Percentiles rank a stretch among this genome's conserved stretches.
phyloP scores from a whole-genome alignment of 2,329 filamentous ascomycete genomes.

The Peltaster fructicola region DNA sequence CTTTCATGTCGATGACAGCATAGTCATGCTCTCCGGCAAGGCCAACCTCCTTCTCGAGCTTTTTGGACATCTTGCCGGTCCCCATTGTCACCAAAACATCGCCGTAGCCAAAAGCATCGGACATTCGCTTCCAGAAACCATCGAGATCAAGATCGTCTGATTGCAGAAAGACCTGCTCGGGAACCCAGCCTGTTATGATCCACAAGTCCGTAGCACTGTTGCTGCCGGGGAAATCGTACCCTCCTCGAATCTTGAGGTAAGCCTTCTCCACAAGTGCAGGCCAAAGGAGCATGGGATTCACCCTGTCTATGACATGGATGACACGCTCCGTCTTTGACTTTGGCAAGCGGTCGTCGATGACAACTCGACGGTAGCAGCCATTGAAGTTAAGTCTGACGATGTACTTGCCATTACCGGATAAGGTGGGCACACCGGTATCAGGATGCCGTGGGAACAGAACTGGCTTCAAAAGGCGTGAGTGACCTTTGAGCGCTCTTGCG shows the following conservation, averaged over 20 bases:
- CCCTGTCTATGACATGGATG: conserved; percentile 74
- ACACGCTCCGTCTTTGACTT: conserved; percentile 55
- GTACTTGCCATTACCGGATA: conserved; percentile 75
- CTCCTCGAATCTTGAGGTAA: conserved; percentile 84
- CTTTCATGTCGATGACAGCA: conserved; percentile 64
- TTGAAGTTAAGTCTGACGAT: conserved; percentile 90
- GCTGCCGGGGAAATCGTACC: conserved; percentile 94
- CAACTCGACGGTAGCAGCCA: conserved; percentile 70
- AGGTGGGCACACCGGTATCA: conserved; percentile 35
- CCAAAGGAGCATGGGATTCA: conserved; percentile 70
- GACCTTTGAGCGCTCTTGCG: conserved; percentile 49
- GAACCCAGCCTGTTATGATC: conserved; percentile 89
- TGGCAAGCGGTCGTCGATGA: conserved; percentile 78
- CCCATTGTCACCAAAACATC: conserved; percentile 81
- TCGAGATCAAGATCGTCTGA: conserved; percentile 63
- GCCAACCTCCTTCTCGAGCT: conserved; percentile 64
- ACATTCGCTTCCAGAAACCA: conserved; percentile 60
- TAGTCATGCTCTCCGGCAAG: conserved; percentile 88
- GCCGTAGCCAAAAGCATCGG: conserved; percentile 54
- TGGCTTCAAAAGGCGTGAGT: conserved; percentile 53
- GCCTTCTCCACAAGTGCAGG: conserved; percentile 89
- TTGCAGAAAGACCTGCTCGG: conserved; percentile 84
- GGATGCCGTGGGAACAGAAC: conserved; percentile 62
- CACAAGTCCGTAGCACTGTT: conserved; percentile 92
- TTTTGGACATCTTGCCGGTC: conserved; percentile 61